phyloP scores from a whole-genome alignment of 208 protist genomes.

The Trichomonas vaginalis region DNA sequence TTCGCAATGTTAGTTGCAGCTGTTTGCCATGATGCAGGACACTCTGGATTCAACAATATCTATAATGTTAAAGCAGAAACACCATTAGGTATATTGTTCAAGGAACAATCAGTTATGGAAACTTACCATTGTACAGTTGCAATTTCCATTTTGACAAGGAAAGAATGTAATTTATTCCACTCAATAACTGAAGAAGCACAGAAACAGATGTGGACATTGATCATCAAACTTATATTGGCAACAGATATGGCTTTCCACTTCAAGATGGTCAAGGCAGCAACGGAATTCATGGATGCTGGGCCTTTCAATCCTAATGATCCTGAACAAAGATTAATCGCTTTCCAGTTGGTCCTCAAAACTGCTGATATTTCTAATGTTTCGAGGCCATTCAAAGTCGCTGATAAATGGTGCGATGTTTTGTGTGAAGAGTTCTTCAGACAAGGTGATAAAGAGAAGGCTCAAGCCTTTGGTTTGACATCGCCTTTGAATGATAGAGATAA shows the following conservation, averaged over 20 bases:
- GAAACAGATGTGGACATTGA: constrained; percentile 26
- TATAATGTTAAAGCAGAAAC: constrained; percentile 70
- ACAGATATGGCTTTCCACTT: constrained; percentile 46
- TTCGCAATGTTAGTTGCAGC: constrained; percentile 63
- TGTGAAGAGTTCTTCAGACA: background rate
- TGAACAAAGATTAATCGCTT: background rate
- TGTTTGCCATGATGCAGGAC: constrained; percentile 78
- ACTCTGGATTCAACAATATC: constrained; percentile 80
- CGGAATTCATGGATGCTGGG: background rate
- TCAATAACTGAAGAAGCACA: constrained; percentile 20
- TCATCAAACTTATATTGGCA: constrained; percentile 38
- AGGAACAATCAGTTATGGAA: constrained; percentile 46
- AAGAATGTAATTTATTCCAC: constrained; percentile 30
- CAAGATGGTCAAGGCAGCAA: background rate
- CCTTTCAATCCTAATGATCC: background rate
- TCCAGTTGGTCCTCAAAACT: background rate
- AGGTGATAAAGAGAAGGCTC: background rate
- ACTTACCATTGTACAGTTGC: constrained; percentile 39
- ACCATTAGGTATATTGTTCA: constrained; percentile 57
- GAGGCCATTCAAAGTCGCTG: background rate
- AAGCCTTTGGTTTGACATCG: background rate
- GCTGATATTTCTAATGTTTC: constrained; percentile 8
- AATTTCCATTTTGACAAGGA: constrained; percentile 21
- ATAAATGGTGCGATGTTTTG: background rate
- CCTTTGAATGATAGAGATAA: background rate